phyloP scores from a whole-genome alignment of 2,329 filamentous ascomycete species.

The Phialemonium atrogriseum region DNA sequence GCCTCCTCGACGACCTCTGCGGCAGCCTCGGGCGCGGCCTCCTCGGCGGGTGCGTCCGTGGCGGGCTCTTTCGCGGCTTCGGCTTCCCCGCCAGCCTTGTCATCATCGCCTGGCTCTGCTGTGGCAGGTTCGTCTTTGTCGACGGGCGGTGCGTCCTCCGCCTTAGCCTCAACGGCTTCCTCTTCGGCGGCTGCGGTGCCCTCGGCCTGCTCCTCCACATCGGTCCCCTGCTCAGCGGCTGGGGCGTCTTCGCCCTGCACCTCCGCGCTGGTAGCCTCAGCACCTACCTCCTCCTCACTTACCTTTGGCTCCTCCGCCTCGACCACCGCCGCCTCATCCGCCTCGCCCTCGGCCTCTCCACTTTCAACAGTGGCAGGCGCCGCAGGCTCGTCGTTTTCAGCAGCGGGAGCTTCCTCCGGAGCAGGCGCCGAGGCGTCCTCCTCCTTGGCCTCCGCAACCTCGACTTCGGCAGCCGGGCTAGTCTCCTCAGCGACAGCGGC shows the following conservation, averaged over 20 bases:
- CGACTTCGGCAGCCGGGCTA: neutral
- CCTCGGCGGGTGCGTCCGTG: constrained; percentile 1
- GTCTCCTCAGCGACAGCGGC: constrained; percentile 3
- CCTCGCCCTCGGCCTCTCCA: constrained; percentile 1
- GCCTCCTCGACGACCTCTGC: constrained; percentile 4
- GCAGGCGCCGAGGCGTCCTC: no score
- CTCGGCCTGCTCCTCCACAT: constrained; percentile 1
- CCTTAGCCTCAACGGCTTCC: constrained; percentile 1
- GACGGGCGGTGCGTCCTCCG: neutral
- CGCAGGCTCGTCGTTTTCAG: no score
- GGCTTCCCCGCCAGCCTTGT: neutral
- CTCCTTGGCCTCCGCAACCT: constrained; percentile 1
- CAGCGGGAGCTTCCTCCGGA: no score
- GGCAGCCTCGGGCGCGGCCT: constrained; percentile 1
- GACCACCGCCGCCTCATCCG: neutral
- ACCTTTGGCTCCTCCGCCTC: neutral
- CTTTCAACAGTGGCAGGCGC: no score
- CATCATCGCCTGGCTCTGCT: constrained; percentile 1
- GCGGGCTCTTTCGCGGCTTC: constrained; percentile 4
- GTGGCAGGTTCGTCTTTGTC: constrained; percentile 1
- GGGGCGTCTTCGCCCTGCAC: no score
- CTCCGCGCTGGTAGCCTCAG: neutral
- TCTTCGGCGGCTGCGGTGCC: constrained; percentile 1
- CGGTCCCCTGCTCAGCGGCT: constrained; percentile 1
- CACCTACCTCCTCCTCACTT: neutral